These are phyloP conservation scores for Aureobasidium sp. DNA, from an alignment of 2,329 filamentous ascomycete species.

Conservation along the genomic window DNA sequence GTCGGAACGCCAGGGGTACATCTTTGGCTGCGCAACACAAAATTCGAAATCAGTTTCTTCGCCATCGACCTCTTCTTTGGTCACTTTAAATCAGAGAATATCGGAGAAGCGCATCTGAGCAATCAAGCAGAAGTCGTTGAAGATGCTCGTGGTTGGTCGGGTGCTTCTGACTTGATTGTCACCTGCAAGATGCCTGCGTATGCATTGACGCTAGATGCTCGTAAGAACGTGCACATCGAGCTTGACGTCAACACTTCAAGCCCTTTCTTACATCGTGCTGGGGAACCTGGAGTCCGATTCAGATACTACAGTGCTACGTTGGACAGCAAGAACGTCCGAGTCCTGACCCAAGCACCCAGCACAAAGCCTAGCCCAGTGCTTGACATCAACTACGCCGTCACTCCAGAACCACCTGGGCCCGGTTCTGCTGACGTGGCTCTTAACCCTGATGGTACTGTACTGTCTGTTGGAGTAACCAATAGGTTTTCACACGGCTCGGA, in stretches of 20 bases:
- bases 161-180: conserved; percentile 21
- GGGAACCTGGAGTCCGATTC: not conserved
- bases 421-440: not conserved
- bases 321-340: not conserved
- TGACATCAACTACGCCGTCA: not conserved
- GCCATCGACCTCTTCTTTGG: conserved; percentile 11
- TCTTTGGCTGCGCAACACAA: not conserved
- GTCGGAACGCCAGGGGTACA: conserved; percentile 3
- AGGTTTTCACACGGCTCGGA: not conserved
- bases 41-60: conserved; percentile 1
- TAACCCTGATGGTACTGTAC: not conserved
- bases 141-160: conserved; percentile 21
- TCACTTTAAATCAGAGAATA: not conserved
- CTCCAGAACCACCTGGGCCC: too few species aligned
- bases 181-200: conserved; percentile 23
- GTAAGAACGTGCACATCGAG: conserved; percentile 13
- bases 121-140: conserved; percentile 11
- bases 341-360: conserved; percentile 6
- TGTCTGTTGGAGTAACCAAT: not conserved
- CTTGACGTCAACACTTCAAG: conserved; percentile 19
- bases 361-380: not conserved
- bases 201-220: conserved; percentile 10
- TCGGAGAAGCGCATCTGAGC: too few species aligned
- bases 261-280: not conserved
- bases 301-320: not conserved